Conservation (phyloP, 345 rosid genomes). For the Acer campestre region DNA sequence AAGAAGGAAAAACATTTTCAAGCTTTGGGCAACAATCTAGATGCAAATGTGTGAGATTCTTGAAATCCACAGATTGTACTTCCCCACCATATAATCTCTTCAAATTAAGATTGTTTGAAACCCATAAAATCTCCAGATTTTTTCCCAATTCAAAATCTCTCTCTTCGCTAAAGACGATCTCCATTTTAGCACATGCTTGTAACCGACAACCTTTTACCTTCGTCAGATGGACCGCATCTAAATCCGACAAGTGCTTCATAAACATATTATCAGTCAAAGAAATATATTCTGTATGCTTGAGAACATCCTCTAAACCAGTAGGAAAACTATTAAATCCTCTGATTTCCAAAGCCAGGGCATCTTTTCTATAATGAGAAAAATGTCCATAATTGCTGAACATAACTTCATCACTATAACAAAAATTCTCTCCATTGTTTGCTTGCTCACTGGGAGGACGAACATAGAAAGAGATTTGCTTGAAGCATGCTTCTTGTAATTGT, state of each 20-base stretch:
- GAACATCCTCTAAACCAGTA: conserved; percentile 13
- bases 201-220: conserved; percentile 40
- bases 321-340: conserved; percentile 28
- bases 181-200: conserved; percentile 11
- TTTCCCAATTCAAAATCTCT: too few species aligned
- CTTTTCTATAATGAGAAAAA: background rate
- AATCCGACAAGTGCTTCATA: conserved; percentile 31
- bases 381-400: conserved; percentile 16
- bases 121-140: conserved; percentile 22
- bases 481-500: conserved; percentile 8
- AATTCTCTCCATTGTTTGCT: background rate
- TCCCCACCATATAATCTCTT: conserved; percentile 24
- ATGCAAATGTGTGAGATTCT: conserved; percentile 37
- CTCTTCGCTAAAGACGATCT: too few species aligned
- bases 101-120: conserved; percentile 38
- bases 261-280: conserved; percentile 32
- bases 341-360: conserved; percentile 33
- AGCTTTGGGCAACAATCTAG: conserved; percentile 54
- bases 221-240: conserved; percentile 14
- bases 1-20: conserved; percentile 20
- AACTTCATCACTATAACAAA: background rate
- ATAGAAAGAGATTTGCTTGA: conserved; percentile 2
- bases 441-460: conserved; percentile 9
- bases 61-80: conserved; percentile 17
- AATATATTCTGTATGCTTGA: conserved; percentile 28